A percentile compares a stretch with the other conserved stretches of the same genome.
Conservation (phyloP, 352 stramenopile genomes). For the Phytophthora sp. region DNA sequence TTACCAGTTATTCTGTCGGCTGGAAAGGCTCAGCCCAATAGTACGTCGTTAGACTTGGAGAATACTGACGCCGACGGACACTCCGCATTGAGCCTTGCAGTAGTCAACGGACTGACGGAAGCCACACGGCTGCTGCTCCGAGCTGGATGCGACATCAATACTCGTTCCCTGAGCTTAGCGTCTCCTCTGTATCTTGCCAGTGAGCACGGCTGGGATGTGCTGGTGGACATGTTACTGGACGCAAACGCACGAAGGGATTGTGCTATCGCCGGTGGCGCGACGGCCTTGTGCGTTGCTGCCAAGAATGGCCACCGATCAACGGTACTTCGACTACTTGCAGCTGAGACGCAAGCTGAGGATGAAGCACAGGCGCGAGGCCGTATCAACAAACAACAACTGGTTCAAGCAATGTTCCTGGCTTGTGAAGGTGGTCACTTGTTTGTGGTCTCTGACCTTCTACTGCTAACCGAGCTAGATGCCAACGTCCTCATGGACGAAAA, state of each 20-base stretch:
- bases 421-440: slow-evolving; percentile 73
- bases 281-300: slow-evolving; percentile 72
- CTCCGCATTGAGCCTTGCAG: slow-evolving; percentile 64
- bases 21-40: slow-evolving; percentile 25
- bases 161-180: slow-evolving; percentile 62
- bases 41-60: slow-evolving; percentile 45
- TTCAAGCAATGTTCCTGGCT: slow-evolving; percentile 79
- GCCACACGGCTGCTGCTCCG: slow-evolving; percentile 51
- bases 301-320: slow-evolving; percentile 75
- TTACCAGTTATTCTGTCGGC: slow-evolving; percentile 48
- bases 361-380: slow-evolving; percentile 5
- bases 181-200: slow-evolving; percentile 83
- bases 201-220: slow-evolving; percentile 75
- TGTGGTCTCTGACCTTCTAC: slow-evolving; percentile 73
- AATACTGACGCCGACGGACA: slow-evolving; percentile 73
- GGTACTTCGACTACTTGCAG: slow-evolving; percentile 61
- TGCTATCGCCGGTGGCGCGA: slow-evolving; percentile 58
- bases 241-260: slow-evolving; percentile 48
- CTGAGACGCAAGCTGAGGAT: slow-evolving; percentile 32
- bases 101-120: slow-evolving; percentile 59
- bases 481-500: slow-evolving; percentile 84
- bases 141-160: slow-evolving; percentile 62
- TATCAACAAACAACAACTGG: slow-evolving; percentile 35
- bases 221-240: slow-evolving; percentile 67
- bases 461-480: slow-evolving; percentile 56